Evolutionary conservation across 148 eudicot genomes (phyloP).

Genomic region (Fagopyrum esculentum): DNA sequence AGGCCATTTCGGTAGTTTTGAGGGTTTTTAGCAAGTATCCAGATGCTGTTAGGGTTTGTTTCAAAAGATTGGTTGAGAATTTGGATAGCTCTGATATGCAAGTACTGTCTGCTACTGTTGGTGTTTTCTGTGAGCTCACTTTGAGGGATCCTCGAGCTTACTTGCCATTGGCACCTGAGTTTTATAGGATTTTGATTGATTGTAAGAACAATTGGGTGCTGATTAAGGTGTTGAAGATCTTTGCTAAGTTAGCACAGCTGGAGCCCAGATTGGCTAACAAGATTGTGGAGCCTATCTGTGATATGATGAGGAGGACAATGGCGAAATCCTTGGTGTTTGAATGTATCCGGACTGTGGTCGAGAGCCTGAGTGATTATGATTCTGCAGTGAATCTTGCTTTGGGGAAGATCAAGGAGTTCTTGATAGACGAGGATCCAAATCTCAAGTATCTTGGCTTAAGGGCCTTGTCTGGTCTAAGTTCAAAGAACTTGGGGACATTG

Average conservation of each 20-base stretch:
- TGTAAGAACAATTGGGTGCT: conserved; percentile 89
- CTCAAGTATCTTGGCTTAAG: conserved; percentile 72
- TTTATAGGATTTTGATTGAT: conserved; percentile 62
- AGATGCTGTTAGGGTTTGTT: conserved; percentile 83
- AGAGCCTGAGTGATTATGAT: conserved; percentile 57
- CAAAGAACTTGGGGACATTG: conserved; percentile 52
- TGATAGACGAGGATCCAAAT: conserved; percentile 68
- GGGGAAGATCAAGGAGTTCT: conserved; percentile 53
- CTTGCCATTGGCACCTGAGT: conserved; percentile 78
- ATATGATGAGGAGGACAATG: conserved; percentile 53
- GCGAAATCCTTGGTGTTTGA: conserved; percentile 82
- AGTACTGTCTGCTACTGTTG: conserved; percentile 46
- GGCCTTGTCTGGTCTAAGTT: conserved; percentile 47
- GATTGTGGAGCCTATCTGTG: conserved; percentile 83
- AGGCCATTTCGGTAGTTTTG: conserved; percentile 50
- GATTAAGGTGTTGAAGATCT: conserved; percentile 89
- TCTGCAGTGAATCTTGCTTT: conserved; percentile 68
- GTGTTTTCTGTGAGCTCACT: conserved; percentile 84
- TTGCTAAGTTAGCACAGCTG: conserved; percentile 62
- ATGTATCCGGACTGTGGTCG: conserved; percentile 72
- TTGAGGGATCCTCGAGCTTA: conserved; percentile 48
- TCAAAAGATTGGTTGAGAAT: conserved; percentile 80
- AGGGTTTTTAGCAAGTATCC: conserved; percentile 58
- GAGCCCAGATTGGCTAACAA: conserved; percentile 84
- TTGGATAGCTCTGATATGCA: conserved; percentile 51